phyloP scores from a whole-genome alignment of 2,329 filamentous ascomycete species.

The Achaetomium macrosporum region DNA sequence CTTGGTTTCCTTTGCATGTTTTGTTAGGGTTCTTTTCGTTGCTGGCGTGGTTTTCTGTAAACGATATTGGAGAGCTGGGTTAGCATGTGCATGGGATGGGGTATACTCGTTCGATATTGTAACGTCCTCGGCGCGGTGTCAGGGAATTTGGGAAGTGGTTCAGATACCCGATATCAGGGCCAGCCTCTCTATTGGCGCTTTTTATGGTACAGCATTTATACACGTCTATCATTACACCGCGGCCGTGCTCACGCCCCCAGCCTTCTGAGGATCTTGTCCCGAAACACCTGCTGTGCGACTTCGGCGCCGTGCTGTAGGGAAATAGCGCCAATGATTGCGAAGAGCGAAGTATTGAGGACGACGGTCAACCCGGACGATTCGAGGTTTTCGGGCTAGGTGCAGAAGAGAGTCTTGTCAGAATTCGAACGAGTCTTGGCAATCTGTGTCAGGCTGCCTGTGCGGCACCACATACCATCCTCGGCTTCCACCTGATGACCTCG shows the following conservation, averaged over 20 bases:
- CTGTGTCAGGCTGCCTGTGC: not conserved
- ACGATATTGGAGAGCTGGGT: too few species aligned
- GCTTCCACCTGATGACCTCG: slow-evolving; percentile 81
- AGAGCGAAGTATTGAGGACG: slow-evolving; percentile 71
- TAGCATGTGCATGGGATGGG: not conserved
- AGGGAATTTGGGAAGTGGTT: too few species aligned
- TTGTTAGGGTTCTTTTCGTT: not conserved
- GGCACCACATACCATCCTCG: slow-evolving; percentile 60
- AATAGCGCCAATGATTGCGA: slow-evolving; percentile 82
- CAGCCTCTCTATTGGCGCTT: slow-evolving; percentile 18
- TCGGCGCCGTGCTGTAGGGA: slow-evolving; percentile 82
- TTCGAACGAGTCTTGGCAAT: not conserved
- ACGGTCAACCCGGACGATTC: slow-evolving; percentile 65
- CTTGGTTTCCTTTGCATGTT: not conserved
- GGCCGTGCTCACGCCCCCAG: slow-evolving; percentile 22
- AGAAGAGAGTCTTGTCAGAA: not conserved
- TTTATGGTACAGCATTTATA: slow-evolving; percentile 26
- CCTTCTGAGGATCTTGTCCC: slow-evolving; percentile 64
- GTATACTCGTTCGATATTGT: too few species aligned
- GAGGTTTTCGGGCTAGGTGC: slow-evolving; percentile 56
- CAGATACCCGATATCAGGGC: slow-evolving; percentile 2
- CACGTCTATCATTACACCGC: slow-evolving; percentile 15
- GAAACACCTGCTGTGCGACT: slow-evolving; percentile 66
- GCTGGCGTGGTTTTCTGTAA: not conserved
- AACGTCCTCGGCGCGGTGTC: too few species aligned